A percentile compares a stretch with the other conserved stretches of the same genome.
Conservation (phyloP, 768 basidiomycete genomes). For the Rhodosporidiobolus odoratus region DNA sequence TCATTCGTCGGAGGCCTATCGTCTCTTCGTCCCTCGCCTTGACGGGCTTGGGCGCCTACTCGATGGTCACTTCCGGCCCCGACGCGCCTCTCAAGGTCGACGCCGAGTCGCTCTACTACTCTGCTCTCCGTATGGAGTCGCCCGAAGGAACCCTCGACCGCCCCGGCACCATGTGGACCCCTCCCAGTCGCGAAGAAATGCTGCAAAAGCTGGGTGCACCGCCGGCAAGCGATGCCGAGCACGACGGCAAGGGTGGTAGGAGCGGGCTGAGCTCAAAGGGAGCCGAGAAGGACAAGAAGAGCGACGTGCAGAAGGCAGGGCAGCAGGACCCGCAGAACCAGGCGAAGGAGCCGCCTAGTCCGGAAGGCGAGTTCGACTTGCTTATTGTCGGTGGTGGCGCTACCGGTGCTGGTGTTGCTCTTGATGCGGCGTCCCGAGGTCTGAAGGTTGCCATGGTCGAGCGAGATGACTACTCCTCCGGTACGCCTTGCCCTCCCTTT, state of each 20-base stretch:
- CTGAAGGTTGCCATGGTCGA: constrained; percentile 90
- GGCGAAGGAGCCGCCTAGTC: not conserved
- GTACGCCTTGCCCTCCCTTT: constrained; percentile 48
- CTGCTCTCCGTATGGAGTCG: constrained; percentile 21
- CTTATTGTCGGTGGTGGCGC: constrained; percentile 90
- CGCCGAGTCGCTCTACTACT: constrained; percentile 26
- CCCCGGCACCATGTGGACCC: constrained; percentile 33
- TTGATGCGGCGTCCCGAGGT: constrained; percentile 88
- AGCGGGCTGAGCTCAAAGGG: not conserved
- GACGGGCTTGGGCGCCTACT: constrained; percentile 16
- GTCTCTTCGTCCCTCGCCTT: constrained; percentile 21
- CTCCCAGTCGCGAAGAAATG: constrained; percentile 30
- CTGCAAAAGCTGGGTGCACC: constrained; percentile 25
- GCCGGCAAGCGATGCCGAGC: not conserved
- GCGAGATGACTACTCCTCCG: constrained; percentile 82
- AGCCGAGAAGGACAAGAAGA: constrained; percentile 7
- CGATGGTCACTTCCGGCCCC: constrained; percentile 16
- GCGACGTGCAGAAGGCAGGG: not conserved
- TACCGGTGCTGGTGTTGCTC: constrained; percentile 90
- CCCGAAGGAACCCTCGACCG: constrained; percentile 31
- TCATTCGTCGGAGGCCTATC: constrained; percentile 20
- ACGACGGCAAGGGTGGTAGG: constrained; percentile 23
- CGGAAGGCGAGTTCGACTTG: constrained; percentile 57
- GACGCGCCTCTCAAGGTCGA: constrained; percentile 4
- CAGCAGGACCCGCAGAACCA: too few species aligned